Conservation (phyloP, 2,329 filamentous ascomycete genomes). For the Ampelomyces quisqualis region DNA sequence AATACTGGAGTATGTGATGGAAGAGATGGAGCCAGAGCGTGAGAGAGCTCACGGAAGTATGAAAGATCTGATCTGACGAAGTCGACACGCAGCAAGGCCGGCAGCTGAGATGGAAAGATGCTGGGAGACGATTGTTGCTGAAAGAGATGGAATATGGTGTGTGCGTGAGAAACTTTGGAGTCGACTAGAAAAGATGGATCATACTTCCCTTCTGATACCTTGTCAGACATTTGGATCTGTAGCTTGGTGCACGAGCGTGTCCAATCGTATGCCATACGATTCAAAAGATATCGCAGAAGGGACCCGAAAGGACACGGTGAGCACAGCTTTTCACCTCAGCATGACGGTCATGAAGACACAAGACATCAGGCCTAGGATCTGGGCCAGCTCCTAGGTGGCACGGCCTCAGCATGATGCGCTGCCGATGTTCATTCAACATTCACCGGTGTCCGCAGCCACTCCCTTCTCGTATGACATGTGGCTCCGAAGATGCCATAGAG, state of each 20-base stretch:
- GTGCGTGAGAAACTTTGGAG: constrained; percentile 1
- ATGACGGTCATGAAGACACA: background rate
- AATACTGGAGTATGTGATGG: constrained; percentile 1
- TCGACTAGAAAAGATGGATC: constrained; percentile 5
- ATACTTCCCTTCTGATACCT: constrained; percentile 10
- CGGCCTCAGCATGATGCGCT: background rate
- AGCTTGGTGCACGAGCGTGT: background rate
- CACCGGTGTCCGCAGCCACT: background rate
- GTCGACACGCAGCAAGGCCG: background rate
- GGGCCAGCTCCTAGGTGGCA: constrained; percentile 1
- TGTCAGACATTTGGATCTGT: background rate
- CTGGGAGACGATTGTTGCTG: background rate
- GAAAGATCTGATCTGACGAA: constrained; percentile 3
- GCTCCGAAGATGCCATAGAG: constrained; percentile 5
- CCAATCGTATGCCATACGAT: constrained; percentile 6
- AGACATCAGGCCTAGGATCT: constrained; percentile 3
- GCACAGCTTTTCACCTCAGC: background rate
- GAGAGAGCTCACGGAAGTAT: constrained; percentile 8
- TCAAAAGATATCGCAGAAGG: constrained; percentile 2
- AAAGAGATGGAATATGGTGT: background rate
- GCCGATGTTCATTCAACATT: constrained; percentile 1
- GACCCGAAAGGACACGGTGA: background rate
- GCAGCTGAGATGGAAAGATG: background rate
- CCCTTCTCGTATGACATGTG: constrained; percentile 4
- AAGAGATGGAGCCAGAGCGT: background rate